phyloP scores from a whole-genome alignment of 1,284 basidiomycete species.

The Kwoniella shivajii region DNA sequence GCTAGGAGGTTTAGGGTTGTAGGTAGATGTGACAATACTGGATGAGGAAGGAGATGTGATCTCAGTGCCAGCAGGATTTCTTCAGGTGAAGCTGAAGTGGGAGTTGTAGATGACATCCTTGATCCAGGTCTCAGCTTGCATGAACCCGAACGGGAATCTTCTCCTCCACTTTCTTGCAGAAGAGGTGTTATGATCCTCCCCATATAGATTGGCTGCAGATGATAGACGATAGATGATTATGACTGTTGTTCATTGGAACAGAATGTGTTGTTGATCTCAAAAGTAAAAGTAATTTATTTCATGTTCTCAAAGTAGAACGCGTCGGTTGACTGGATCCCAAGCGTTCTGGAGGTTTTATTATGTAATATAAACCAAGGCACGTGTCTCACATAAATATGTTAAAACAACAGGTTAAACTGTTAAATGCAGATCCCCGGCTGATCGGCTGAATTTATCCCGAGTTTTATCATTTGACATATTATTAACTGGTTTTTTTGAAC shows the following conservation, averaged over 20 bases:
- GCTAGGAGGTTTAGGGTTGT: constrained; percentile 34
- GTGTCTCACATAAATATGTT: not conserved
- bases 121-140: too few species aligned
- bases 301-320: not conserved
- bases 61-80: constrained; percentile 20
- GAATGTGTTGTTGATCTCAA: not conserved
- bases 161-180: too few species aligned
- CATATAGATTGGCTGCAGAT: too few species aligned
- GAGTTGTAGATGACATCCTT: not conserved
- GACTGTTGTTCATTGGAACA: not conserved
- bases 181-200: too few species aligned
- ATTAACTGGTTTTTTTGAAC: too few species aligned
- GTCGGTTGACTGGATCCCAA: not conserved
- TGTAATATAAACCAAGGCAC: too few species aligned
- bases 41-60: constrained; percentile 23
- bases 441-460: not conserved
- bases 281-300: too few species aligned
- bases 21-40: constrained; percentile 23
- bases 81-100: not conserved
- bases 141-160: too few species aligned
- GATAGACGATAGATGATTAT: not conserved
- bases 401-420: not conserved
- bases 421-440: not conserved
- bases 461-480: too few species aligned
- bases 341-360: too few species aligned